phyloP scores from a whole-genome alignment of 2,329 filamentous ascomycete genomes.

The Colletotrichum kahawae region DNA sequence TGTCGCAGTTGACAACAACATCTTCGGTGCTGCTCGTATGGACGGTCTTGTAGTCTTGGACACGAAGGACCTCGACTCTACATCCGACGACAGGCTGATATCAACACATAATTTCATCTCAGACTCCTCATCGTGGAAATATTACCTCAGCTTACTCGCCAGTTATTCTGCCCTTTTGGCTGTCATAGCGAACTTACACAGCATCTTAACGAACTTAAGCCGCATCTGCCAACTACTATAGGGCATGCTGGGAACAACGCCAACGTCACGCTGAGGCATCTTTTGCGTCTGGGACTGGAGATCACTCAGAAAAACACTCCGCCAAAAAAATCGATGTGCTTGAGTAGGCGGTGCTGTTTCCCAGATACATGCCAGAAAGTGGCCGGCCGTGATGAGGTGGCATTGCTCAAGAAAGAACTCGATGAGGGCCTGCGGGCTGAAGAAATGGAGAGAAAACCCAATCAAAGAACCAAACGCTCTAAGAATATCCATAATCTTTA shows the following conservation, averaged over 20 bases:
- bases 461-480: neutral
- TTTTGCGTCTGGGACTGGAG: neutral
- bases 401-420: neutral
- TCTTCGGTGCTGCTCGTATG: neutral
- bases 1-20: neutral
- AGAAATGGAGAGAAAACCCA: neutral
- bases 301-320: neutral
- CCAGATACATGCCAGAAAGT: neutral
- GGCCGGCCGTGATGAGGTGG: fast-evolving
- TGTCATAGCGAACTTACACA: neutral
- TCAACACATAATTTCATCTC: neutral
- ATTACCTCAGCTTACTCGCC: neutral
- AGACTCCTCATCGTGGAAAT: neutral
- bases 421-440: neutral
- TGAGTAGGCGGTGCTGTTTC: neutral
- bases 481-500: fast-evolving
- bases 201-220: neutral
- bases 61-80: neutral
- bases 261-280: neutral
- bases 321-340: neutral
- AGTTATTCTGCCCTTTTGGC: fast-evolving
- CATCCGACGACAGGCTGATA: neutral
- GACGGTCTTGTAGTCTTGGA: neutral
- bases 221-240: neutral
- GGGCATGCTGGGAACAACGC: neutral